A percentile compares a stretch with the other conserved stretches of the same genome.
These are phyloP conservation scores for Salvia splendens DNA, from an alignment of 257 asterid species.

Conservation along the genomic window DNA sequence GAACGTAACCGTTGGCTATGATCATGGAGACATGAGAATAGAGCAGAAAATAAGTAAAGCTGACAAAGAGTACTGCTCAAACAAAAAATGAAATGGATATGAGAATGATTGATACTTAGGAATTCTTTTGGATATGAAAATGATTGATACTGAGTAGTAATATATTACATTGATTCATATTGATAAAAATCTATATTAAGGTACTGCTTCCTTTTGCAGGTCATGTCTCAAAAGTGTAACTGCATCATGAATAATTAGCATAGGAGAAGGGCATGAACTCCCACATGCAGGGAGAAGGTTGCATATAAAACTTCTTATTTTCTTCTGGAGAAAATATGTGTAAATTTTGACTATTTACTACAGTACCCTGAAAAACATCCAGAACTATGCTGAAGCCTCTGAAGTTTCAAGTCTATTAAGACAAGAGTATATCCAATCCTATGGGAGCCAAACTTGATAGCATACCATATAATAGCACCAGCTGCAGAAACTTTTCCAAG, in stretches of 20 bases:
- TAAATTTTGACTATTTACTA: not conserved
- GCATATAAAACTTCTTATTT: not conserved
- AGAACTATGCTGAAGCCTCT: constrained; percentile 24
- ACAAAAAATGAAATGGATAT: not conserved
- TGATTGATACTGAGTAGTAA: not conserved
- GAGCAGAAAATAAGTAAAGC: constrained; percentile 24
- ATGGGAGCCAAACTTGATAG: constrained; percentile 31
- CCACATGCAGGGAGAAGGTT: constrained; percentile 19
- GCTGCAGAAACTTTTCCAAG: constrained; percentile 99
- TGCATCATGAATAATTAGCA: constrained; percentile 19
- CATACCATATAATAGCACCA: constrained; percentile 97
- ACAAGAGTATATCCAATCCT: constrained; percentile 19
- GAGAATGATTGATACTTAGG: not conserved
- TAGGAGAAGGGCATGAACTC: not conserved
- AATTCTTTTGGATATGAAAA: not conserved
- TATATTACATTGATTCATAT: not conserved
- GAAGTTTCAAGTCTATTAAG: constrained; percentile 28
- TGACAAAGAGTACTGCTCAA: constrained; percentile 24
- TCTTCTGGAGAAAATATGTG: constrained; percentile 3
- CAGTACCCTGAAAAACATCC: constrained; percentile 22
- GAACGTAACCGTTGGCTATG: constrained; percentile 93
- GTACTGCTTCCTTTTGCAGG: constrained; percentile 13
- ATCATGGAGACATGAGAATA: constrained; percentile 29
- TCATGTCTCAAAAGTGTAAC: not conserved
- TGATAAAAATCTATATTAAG: not conserved